Conservation (phyloP, 1,284 basidiomycete species). For the Boletus semigastroideus region DNA sequence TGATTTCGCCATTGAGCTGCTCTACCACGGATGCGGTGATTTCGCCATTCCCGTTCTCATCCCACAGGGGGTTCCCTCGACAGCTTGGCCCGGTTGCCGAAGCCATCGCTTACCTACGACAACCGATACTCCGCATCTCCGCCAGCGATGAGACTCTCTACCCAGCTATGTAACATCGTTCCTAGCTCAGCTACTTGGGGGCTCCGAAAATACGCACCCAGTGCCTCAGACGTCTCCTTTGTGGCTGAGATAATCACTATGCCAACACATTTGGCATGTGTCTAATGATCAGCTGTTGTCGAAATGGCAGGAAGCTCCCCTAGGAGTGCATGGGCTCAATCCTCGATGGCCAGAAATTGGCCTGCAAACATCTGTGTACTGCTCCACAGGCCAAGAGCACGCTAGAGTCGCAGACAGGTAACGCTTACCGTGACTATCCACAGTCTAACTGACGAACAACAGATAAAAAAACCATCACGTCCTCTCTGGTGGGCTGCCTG, state of each 20-base stretch:
- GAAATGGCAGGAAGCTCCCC: not conserved
- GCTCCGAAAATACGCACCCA: too few relatives aligned
- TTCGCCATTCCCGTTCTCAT: conserved; percentile 23
- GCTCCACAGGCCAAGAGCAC: not conserved
- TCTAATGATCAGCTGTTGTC: not conserved
- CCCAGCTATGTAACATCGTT: too few relatives aligned
- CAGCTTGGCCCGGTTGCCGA: not conserved
- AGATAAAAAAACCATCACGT: not conserved
- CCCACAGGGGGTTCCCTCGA: not conserved
- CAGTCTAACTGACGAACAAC: not conserved
- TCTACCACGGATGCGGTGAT: conserved; percentile 18
- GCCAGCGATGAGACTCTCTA: too few relatives aligned
- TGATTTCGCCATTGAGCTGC: conserved; percentile 30
- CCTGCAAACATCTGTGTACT: not conserved
- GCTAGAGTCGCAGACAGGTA: not conserved
- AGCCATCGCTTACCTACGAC: conserved; percentile 6
- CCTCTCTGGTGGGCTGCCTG: not conserved
- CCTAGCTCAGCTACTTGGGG: too few relatives aligned
- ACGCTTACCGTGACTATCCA: not conserved
- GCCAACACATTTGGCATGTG: conserved; percentile 1
- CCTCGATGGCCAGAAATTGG: not conserved
- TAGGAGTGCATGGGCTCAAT: not conserved
- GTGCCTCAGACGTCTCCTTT: not conserved
- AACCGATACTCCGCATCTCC: too few relatives aligned
- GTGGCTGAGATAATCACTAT: conserved; percentile 1